phyloP scores from a whole-genome alignment of 2,329 filamentous ascomycete genomes.

The Xylariaceae sp. region DNA sequence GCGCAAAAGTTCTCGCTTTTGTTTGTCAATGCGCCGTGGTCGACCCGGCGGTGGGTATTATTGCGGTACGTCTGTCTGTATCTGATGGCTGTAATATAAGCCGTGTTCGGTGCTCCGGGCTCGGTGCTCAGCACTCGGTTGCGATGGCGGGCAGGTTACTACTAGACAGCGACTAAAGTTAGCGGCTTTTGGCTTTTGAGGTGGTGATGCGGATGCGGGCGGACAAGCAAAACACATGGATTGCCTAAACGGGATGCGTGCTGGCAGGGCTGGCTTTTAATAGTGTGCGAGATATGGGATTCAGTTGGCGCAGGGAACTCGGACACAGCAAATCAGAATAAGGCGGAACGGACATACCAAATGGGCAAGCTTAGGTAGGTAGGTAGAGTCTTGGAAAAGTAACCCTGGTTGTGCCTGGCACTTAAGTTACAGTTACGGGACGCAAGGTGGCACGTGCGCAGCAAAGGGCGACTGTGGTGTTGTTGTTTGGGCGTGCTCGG shows the following conservation, averaged over 20 bases:
- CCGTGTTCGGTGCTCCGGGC: too few species aligned
- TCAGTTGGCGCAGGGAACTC: background rate
- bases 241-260: slow-evolving; percentile 19
- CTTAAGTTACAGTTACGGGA: background rate
- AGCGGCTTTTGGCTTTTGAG: slow-evolving; percentile 5
- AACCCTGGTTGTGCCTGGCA: background rate
- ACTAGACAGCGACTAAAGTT: background rate
- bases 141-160: slow-evolving; percentile 3
- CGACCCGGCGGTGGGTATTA: background rate
- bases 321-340: too few species aligned
- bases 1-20: background rate
- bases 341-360: background rate
- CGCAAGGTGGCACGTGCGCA: slow-evolving; percentile 19
- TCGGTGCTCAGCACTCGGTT: background rate
- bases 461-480: background rate
- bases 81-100: too few species aligned
- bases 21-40: slow-evolving; percentile 5
- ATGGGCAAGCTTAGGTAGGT: background rate
- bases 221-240: slow-evolving; percentile 10
- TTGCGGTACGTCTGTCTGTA: too few species aligned
- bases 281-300: background rate
- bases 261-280: background rate
- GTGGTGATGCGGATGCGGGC: slow-evolving; percentile 5
- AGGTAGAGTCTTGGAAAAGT: background rate
- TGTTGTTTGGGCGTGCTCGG: slow-evolving; percentile 12